These are phyloP conservation scores for Aspergillus ellipticus DNA, from an alignment of 495 filamentous ascomycete genomes.

Conservation along the genomic window DNA sequence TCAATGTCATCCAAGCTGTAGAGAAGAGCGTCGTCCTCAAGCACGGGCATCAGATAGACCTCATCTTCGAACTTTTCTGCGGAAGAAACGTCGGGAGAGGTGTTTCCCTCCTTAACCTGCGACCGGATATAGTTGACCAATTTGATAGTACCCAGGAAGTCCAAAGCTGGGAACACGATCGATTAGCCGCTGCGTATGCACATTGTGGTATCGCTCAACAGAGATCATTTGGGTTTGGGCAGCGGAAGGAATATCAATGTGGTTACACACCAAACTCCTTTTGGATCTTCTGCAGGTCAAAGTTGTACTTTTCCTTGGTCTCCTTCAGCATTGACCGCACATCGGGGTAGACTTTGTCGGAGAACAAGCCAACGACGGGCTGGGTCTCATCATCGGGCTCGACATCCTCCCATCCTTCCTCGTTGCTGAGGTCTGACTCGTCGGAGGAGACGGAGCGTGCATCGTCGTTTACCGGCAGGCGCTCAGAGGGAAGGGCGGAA, in stretches of 20 bases:
- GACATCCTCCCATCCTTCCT: constrained; percentile 79
- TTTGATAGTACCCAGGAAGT: constrained; percentile 80
- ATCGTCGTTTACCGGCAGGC: constrained; percentile 27
- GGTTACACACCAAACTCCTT: constrained; percentile 56
- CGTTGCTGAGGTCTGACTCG: constrained; percentile 50
- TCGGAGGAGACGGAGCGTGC: constrained; percentile 34
- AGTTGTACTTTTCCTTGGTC: constrained; percentile 64
- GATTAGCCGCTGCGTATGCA: constrained; percentile 17
- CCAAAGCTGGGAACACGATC: constrained; percentile 49
- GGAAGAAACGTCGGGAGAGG: constrained; percentile 52
- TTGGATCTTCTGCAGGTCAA: constrained; percentile 67
- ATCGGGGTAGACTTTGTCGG: constrained; percentile 63
- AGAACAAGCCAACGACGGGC: constrained; percentile 66
- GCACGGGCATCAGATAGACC: constrained; percentile 69
- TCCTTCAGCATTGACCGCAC: constrained; percentile 65
- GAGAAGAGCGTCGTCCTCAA: constrained; percentile 88
- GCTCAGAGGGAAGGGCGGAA: constrained; percentile 16
- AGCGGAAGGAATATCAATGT: constrained; percentile 14
- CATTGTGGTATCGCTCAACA: neutral
- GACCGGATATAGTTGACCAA: constrained; percentile 78
- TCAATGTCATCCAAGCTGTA: constrained; percentile 77
- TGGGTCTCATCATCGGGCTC: constrained; percentile 65
- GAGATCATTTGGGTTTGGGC: constrained; percentile 7
- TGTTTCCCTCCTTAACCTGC: constrained; percentile 48
- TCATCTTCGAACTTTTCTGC: constrained; percentile 66